Evolutionary conservation across 2,329 filamentous ascomycete species (phyloP).

Genomic region (Tympanopsis confertula): DNA sequence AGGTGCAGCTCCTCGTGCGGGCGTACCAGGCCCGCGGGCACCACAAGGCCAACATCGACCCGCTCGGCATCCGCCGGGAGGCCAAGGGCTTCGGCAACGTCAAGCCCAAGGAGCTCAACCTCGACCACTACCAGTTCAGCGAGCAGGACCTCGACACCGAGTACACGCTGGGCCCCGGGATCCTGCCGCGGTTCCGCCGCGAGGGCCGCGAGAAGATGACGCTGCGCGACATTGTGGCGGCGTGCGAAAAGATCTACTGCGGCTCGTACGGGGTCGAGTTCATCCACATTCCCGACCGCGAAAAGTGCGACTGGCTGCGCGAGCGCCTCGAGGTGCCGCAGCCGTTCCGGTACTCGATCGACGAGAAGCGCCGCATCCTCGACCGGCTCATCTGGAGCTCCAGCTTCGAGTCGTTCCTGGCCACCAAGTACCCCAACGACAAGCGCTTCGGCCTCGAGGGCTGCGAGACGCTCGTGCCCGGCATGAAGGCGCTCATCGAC

Average conservation of each 20-base stretch:
- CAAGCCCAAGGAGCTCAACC: background rate
- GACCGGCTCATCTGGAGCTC: background rate
- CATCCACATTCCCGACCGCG: background rate
- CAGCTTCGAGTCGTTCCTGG: background rate
- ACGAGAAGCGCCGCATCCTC: background rate
- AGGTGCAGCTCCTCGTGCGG: background rate
- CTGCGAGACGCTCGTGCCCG: background rate
- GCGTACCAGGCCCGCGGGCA: background rate
- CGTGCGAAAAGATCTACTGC: background rate
- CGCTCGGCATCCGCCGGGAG: background rate
- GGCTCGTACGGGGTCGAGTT: background rate
- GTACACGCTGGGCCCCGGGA: background rate
- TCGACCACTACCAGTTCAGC: background rate
- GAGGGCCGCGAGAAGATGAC: background rate
- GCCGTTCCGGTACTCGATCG: background rate
- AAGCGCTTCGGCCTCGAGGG: background rate
- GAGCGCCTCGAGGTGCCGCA: background rate
- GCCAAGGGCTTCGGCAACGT: background rate
- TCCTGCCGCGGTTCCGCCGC: background rate
- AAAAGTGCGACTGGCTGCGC: background rate
- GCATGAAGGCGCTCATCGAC: background rate
- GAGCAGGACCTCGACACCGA: background rate
- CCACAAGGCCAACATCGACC: background rate
- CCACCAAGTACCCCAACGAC: background rate
- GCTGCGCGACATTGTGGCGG: background rate